Evolutionary conservation across 495 filamentous ascomycete genomes (phyloP).

Genomic region (Neurospora cerealis): DNA sequence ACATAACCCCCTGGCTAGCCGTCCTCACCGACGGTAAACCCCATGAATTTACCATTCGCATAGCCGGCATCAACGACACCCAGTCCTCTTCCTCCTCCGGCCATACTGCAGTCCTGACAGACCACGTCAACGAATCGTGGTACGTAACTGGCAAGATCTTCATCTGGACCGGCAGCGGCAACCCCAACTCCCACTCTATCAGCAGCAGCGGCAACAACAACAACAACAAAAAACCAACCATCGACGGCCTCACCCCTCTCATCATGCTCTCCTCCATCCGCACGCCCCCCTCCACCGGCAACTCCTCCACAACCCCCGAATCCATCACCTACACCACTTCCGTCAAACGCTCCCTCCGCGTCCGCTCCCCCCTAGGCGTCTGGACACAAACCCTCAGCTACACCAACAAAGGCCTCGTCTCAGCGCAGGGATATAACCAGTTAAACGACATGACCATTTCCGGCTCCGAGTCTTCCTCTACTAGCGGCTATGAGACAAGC

Average conservation of each 20-base stretch:
- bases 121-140: constrained; percentile 60
- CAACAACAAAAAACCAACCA: constrained; percentile 7
- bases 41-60: constrained; percentile 63
- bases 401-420: constrained; percentile 50
- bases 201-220: constrained; percentile 12
- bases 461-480: constrained; percentile 44
- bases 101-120: constrained; percentile 30
- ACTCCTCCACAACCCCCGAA: constrained; percentile 9
- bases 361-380: constrained; percentile 41
- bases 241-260: constrained; percentile 13
- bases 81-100: constrained; percentile 20
- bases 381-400: constrained; percentile 58
- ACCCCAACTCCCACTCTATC: constrained; percentile 37
- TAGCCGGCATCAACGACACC: constrained; percentile 51
- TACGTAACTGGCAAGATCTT: constrained; percentile 52
- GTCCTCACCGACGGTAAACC: constrained; percentile 51
- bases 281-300: constrained; percentile 33
- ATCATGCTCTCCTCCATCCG: constrained; percentile 29
- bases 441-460: constrained; percentile 49
- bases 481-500: constrained; percentile 27
- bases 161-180: neutral
- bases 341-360: constrained; percentile 46
- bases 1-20: constrained; percentile 70
- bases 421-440: constrained; percentile 50
- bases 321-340: constrained; percentile 50